These are phyloP conservation scores for Fusarium lyarnte DNA, from an alignment of 2,329 filamentous ascomycete genomes.

Conservation along the genomic window DNA sequence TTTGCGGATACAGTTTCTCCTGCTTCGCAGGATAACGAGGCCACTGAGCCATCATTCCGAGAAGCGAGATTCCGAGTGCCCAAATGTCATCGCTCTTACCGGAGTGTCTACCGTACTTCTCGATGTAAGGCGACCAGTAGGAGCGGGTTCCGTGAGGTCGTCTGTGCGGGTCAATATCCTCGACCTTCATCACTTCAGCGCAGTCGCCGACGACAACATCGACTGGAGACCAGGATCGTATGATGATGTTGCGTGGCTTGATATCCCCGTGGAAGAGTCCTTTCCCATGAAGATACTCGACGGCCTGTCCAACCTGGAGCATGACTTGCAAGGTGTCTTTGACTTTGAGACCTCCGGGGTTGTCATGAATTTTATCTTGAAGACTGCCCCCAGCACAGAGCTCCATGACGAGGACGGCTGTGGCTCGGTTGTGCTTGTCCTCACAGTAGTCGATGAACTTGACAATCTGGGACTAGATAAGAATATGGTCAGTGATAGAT, in stretches of 20 bases:
- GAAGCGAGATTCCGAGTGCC: conserved; percentile 46
- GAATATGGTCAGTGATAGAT: not conserved
- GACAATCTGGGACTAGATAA: conserved; percentile 42
- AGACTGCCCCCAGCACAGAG: conserved; percentile 44
- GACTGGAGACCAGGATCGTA: conserved; percentile 42
- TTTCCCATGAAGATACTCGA: conserved; percentile 42
- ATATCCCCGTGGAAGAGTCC: conserved; percentile 45
- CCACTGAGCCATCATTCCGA: conserved; percentile 46
- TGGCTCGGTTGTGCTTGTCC: conserved; percentile 14
- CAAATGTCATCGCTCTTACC: conserved; percentile 48
- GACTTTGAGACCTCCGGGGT: conserved; percentile 23
- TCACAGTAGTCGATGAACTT: conserved; percentile 44
- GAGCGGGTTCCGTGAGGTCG: conserved; percentile 39
- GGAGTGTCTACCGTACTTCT: conserved; percentile 17
- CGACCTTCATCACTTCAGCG: conserved; percentile 41
- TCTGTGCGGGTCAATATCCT: conserved; percentile 7
- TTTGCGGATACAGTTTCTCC: conserved; percentile 36
- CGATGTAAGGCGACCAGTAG: conserved; percentile 47
- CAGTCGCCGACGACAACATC: conserved; percentile 47
- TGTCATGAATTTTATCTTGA: conserved; percentile 41
- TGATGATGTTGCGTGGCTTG: conserved; percentile 47
- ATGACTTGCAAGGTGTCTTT: conserved; percentile 34
- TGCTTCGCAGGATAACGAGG: conserved; percentile 32
- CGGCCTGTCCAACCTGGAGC: conserved; percentile 38
- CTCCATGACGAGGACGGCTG: conserved; percentile 46